Evolutionary conservation across 371 early-diverging fungal species (phyloP), one percentile per base, ranked within the genome.

Genomic region (Mucor ambiguus): DNA sequence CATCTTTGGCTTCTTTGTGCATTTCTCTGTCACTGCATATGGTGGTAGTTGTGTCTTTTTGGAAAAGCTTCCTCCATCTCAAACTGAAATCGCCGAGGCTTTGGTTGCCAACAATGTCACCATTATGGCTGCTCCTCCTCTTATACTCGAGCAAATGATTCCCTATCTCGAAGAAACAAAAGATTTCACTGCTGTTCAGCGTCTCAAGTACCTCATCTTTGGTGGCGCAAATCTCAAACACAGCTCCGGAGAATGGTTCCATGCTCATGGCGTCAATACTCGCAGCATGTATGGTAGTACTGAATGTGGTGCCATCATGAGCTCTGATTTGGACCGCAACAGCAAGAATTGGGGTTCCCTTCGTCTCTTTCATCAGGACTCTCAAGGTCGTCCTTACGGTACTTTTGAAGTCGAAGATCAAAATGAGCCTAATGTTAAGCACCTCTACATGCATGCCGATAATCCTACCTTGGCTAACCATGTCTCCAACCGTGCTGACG

Each of bases 161-260:
- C 33, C 59, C 30, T 64, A 66, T 14, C n/a, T 63, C 1, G 58
- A 60, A 33, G 64, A 69, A 29, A 57, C 56, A 12, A 48, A 66
- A 2, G 67, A 73, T 20, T 63, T 56, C 3, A 37, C 56, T 35
- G 48, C 54, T 18, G 22, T 69, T 9, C 56, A 56, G 8, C 22
- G 22, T 3, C 67, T 66, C 29, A 71, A 68, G 9, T 82, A 85
- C 74, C 85, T 85, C 48, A 67, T 96, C 8, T 86, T 84, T 58
- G 96, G 95, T 22, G 94, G 95, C 35, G 96, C 96, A 1, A 89
- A 95, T 20, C 79, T 96, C 35, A 48, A 69, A 56, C 32, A 26
- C 9, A 61, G 63, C 44, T 33, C 60, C 4, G 66, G 66, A 14
- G 55, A 66, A 12, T 69, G 69, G 69, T 56, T 66, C 22, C 55